These are phyloP conservation scores for Epichloe aotearoae DNA, from an alignment of 2,329 filamentous ascomycete species.

Conservation along the genomic window DNA sequence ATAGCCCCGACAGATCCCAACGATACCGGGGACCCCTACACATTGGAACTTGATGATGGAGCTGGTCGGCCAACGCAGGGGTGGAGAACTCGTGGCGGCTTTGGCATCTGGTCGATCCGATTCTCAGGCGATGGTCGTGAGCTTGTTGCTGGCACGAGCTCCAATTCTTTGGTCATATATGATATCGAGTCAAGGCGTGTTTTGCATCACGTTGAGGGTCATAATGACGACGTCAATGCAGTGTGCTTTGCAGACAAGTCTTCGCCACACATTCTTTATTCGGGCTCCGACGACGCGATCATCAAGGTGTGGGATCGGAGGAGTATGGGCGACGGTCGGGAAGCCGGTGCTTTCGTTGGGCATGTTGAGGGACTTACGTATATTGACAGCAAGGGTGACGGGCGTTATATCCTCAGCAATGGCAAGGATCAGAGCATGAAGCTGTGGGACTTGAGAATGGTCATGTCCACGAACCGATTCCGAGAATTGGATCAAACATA, in stretches of 20 bases:
- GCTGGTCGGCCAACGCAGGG: constrained; percentile 8
- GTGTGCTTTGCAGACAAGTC: constrained; percentile 86
- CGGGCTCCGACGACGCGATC: constrained; percentile 85
- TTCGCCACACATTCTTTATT: constrained; percentile 89
- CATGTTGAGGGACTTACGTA: constrained; percentile 56
- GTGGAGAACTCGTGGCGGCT: constrained; percentile 20
- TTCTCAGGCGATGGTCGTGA: constrained; percentile 88
- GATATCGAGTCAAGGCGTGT: constrained; percentile 73
- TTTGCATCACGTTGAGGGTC: constrained; percentile 63
- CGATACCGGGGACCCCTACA: constrained; percentile 65
- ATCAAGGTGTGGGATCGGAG: constrained; percentile 94
- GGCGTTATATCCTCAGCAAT: constrained; percentile 79
- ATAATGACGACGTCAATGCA: constrained; percentile 84
- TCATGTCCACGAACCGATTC: constrained; percentile 60
- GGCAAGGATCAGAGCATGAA: constrained; percentile 96
- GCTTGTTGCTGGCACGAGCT: constrained; percentile 77
- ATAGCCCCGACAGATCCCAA: constrained; percentile 77
- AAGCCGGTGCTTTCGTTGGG: constrained; percentile 52
- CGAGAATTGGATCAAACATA: constrained; percentile 40
- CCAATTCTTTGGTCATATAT: constrained; percentile 72
- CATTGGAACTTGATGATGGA: constrained; percentile 50
- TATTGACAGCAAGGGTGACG: constrained; percentile 57
- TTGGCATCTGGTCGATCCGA: constrained; percentile 75
- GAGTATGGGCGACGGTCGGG: constrained; percentile 73
- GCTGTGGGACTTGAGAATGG: constrained; percentile 87